phyloP scores from a whole-genome alignment of 2,329 filamentous ascomycete species.

The Bipolaris victoriae region DNA sequence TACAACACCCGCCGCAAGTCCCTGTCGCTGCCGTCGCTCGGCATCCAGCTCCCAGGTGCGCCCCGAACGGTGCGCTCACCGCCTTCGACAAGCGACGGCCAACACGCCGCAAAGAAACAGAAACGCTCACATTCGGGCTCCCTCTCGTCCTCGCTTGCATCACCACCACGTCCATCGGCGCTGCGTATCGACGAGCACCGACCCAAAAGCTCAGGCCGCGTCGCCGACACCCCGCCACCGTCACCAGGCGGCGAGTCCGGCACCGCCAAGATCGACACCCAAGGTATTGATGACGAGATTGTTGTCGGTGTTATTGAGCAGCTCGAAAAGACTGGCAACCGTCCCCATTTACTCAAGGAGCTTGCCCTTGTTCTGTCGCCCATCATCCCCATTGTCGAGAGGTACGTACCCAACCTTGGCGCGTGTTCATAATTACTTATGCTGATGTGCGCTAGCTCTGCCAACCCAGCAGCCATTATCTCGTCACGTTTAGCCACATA shows the following conservation, averaged over 20 bases:
- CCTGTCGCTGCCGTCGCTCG: slow-evolving; percentile 87
- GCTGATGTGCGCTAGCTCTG: slow-evolving; percentile 69
- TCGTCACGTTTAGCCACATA: slow-evolving; percentile 90
- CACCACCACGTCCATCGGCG: slow-evolving; percentile 53
- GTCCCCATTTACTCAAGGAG: slow-evolving; percentile 94
- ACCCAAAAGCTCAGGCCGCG: slow-evolving; percentile 52
- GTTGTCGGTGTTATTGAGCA: slow-evolving; percentile 89
- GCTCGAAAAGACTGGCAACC: slow-evolving; percentile 86
- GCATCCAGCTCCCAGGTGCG: slow-evolving; percentile 75
- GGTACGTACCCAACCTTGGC: slow-evolving; percentile 66
- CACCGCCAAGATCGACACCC: slow-evolving; percentile 71
- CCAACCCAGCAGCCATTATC: slow-evolving; percentile 93
- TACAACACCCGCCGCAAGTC: slow-evolving; percentile 98
- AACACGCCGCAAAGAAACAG: slow-evolving; percentile 63
- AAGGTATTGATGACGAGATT: slow-evolving; percentile 91
- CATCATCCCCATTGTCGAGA: slow-evolving; percentile 82
- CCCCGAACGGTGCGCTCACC: slow-evolving; percentile 62
- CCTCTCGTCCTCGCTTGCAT: slow-evolving; percentile 50
- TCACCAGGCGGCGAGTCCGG: slow-evolving; percentile 65
- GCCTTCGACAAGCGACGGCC: slow-evolving; percentile 62
- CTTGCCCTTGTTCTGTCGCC: slow-evolving; percentile 79
- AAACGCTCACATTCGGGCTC: slow-evolving; percentile 74
- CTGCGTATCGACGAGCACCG: slow-evolving; percentile 56
- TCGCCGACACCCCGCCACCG: slow-evolving; percentile 76
- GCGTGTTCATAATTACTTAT: slow-evolving; percentile 37